Conservation (phyloP, 331 rosid genomes). For the Cydonia oblonga region DNA sequence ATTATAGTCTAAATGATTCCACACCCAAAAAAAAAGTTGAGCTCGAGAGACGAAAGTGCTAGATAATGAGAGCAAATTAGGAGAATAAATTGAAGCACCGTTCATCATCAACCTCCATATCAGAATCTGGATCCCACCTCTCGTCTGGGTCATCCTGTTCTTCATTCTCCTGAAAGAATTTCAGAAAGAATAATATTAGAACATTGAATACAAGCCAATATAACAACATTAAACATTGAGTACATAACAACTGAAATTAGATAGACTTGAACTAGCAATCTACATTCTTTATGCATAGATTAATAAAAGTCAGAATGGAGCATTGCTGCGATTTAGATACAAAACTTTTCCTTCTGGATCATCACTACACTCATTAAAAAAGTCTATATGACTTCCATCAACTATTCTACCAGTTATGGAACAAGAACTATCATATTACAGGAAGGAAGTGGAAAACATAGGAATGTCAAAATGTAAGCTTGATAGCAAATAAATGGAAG, state of each 20-base stretch:
- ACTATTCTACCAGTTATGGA: neutral
- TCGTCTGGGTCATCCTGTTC: slow-evolving; percentile 56
- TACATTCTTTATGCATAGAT: neutral
- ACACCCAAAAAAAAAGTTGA: neutral
- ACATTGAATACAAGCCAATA: neutral
- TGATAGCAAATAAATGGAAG: neutral
- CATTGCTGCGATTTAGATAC: neutral
- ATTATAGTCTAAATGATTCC: neutral
- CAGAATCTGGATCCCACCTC: slow-evolving; percentile 69
- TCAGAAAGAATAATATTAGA: neutral
- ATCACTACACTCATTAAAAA: neutral
- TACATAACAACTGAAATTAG: neutral
- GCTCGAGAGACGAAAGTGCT: neutral
- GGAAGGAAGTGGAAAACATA: neutral
- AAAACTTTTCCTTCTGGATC: neutral
- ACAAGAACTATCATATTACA: neutral
- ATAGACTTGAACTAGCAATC: neutral
- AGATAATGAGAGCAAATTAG: neutral
- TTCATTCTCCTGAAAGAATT: slow-evolving; percentile 55
- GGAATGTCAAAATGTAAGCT: neutral
- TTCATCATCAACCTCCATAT: slow-evolving; percentile 60
- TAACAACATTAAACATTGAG: no score
- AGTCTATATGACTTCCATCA: neutral
- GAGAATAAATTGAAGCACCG: slow-evolving; percentile 32
- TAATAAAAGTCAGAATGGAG: neutral